These are phyloP conservation scores for Quercus lobata DNA, from an alignment of 331 rosid species.

Conservation along the genomic window DNA sequence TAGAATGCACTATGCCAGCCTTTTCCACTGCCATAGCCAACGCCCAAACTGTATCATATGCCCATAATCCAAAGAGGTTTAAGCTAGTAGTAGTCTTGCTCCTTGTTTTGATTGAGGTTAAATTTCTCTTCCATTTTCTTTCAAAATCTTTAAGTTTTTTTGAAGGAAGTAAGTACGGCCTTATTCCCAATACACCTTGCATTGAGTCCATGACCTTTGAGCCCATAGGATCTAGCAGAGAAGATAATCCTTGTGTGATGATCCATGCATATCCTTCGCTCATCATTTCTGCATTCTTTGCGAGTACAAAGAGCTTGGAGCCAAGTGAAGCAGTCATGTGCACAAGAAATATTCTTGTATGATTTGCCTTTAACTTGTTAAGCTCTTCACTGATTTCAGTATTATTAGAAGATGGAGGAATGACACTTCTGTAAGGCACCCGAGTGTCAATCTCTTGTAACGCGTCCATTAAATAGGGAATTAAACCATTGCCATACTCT, in stretches of 20 bases:
- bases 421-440: slow-evolving; percentile 8
- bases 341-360: slow-evolving; percentile 15
- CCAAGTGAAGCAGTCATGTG: slow-evolving; percentile 15
- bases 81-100: too few species aligned
- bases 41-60: slow-evolving; percentile 38
- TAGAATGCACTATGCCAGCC: not conserved
- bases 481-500: slow-evolving; percentile 19
- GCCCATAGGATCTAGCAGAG: slow-evolving; percentile 2
- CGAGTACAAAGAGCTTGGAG: slow-evolving; percentile 5
- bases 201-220: slow-evolving; percentile 6
- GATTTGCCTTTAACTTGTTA: not conserved
- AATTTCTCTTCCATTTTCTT: not conserved
- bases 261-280: slow-evolving; percentile 22
- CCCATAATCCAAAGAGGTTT: slow-evolving; percentile 29
- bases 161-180: not conserved
- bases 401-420: not conserved
- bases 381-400: not conserved
- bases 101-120: not conserved
- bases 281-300: slow-evolving; percentile 16
- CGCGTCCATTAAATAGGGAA: slow-evolving; percentile 10
- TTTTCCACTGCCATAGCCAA: slow-evolving; percentile 28
- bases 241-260: slow-evolving; percentile 12
- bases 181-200: slow-evolving; percentile 27
- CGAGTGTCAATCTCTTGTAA: not conserved
- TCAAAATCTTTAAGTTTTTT: not conserved